phyloP scores from a whole-genome alignment of 2,329 filamentous ascomycete species.

The Beauveria caledonica region DNA sequence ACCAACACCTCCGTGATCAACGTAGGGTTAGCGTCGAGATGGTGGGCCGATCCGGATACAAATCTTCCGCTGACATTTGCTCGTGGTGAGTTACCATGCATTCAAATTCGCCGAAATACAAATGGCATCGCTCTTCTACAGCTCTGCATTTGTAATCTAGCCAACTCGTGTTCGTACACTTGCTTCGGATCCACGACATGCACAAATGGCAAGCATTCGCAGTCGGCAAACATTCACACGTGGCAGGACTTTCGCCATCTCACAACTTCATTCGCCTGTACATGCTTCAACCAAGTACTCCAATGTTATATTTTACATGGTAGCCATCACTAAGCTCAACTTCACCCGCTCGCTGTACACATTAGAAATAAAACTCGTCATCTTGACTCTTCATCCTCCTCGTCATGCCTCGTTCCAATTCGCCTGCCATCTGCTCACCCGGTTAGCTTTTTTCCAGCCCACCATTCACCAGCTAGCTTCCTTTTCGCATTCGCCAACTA shows the following conservation, averaged over 20 bases:
- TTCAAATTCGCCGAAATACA: not conserved
- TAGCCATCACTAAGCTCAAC: not conserved
- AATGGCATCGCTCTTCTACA: not conserved
- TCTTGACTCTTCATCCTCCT: not conserved
- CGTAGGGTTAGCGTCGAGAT: not conserved
- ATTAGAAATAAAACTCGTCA: not conserved
- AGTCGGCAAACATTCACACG: too few relatives aligned
- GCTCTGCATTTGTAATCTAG: not conserved
- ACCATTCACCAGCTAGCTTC: not conserved
- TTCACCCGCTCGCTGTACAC: constrained; percentile 3
- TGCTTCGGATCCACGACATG: too few relatives aligned
- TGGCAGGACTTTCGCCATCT: too few relatives aligned
- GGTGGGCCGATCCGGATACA: not conserved
- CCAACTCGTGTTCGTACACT: not conserved
- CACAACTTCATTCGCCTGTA: not conserved
- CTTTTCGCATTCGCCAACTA: not conserved
- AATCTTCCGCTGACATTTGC: not conserved
- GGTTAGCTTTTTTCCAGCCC: not conserved
- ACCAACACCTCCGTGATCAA: not conserved
- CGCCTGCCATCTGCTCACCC: too few relatives aligned
- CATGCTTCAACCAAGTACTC: not conserved
- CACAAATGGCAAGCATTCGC: too few relatives aligned
- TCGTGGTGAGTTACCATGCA: too few relatives aligned
- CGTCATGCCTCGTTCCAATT: not conserved
- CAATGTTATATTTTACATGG: not conserved